A percentile compares a stretch with the other conserved stretches of the same genome.
These are phyloP conservation scores for Gomphus bonarii DNA, from an alignment of 1,284 basidiomycete species.

Conservation along the genomic window DNA sequence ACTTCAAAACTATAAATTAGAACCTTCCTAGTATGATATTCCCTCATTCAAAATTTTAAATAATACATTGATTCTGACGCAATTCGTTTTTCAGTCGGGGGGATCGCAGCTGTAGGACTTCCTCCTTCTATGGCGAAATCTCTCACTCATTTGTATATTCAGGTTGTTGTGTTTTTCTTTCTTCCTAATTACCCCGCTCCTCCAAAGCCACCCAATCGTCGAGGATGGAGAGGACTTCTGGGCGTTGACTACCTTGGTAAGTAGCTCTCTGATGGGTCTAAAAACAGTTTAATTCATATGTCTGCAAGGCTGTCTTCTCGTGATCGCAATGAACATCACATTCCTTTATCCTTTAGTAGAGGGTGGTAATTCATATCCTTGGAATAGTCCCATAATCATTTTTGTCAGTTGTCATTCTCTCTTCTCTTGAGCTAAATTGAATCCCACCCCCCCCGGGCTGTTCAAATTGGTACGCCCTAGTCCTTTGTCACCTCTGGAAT, in stretches of 20 bases:
- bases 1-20: too few relatives aligned
- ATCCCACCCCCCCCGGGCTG: conserved; percentile 13
- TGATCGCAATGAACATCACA: conserved; percentile 22
- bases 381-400: conserved; percentile 26
- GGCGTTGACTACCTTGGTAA: conserved; percentile 11
- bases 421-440: conserved; percentile 20
- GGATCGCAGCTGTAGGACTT: conserved; percentile 6
- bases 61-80: too few relatives aligned
- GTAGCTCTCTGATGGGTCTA: conserved; percentile 21
- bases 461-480: too few relatives aligned
- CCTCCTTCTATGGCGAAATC: background rate
- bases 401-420: conserved; percentile 13
- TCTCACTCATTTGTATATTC: background rate
- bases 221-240: conserved; percentile 13
- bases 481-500: conserved; percentile 24
- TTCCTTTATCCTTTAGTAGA: conserved; percentile 29
- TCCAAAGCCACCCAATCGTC: conserved; percentile 5
- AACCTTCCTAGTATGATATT: too few relatives aligned
- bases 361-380: conserved; percentile 32
- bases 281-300: conserved; percentile 19
- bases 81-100: background rate
- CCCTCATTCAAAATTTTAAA: too few relatives aligned
- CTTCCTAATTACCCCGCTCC: conserved; percentile 17
- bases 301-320: conserved; percentile 19
- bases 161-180: conserved; percentile 21